Base-by-base conservation (phyloP, 1,139 yeast genomes). In the Debaryomycetaceae sp. region DNA sequence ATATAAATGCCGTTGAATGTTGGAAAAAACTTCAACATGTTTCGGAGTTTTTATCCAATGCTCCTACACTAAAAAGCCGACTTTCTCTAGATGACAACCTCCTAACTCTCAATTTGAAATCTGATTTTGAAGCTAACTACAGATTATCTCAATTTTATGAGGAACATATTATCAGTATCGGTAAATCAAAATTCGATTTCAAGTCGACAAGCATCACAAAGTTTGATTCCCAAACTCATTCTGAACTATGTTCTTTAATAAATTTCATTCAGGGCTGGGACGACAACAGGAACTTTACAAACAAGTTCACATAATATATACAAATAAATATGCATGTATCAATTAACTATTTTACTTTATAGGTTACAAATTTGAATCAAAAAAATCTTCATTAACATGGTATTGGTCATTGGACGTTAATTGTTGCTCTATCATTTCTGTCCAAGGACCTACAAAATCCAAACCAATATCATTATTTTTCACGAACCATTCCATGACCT, bases 371-470 rank as follows among this genome's bases (percentile, higher is more conserved):
- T 11, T 15, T 29, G 17, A 13, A 34, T 19, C 36, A 24, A 4
- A 24, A 22, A 52, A 34, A 6, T 54, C 61, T 34, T 55, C 61
- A 18, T 63, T 64, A 38, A 65, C 64, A 38, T 56, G 57, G 44
- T 65, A 65, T 36, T 61, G 67, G 32, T 63, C 71, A 40, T 65
- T 65, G 9, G 60, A 56, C 41, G 63, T 64, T 49, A 72, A 61
- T 45, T 70, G 76, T 48, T 82, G 87, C 56, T 87, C 95, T 39
- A 87, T 78, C 75, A 85, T 83, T 56, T 85, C 91, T 6, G 95
- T 85, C 81, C 94, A 83, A 3, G 94, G 94, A 33, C 86, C 95
- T 29, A 87, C 96, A 51, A 87, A 87, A 44, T 87, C 95, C 40
- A 87, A 68, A 15, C 96, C 95, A 30, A 86, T 81, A 39, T 69